A percentile compares a stretch with the other conserved stretches of the same genome.
Evolutionary conservation across 1,139 yeast genomes (phyloP).

Genomic region (Blastobotrys proliferans): DNA sequence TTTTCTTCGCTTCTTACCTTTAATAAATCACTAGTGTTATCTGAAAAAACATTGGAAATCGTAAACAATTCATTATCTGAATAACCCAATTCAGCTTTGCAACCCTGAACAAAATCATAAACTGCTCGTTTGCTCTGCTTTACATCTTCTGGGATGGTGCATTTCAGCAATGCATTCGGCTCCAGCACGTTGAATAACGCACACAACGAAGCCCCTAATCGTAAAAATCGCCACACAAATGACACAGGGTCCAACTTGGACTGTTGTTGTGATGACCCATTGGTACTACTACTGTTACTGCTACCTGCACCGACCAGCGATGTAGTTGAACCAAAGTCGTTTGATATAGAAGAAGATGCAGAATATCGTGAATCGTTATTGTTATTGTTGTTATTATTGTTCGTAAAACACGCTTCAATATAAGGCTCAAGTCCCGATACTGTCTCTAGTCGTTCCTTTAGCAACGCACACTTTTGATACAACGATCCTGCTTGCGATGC

Average conservation of each 20-base stretch:
- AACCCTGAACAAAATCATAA: slow-evolving; percentile 84
- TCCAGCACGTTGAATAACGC: slow-evolving; percentile 65
- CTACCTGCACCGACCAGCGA: slow-evolving; percentile 12
- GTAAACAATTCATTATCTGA: slow-evolving; percentile 84
- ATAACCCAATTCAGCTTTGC: slow-evolving; percentile 69
- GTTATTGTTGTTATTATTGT: slow-evolving; percentile 27
- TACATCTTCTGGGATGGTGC: slow-evolving; percentile 50
- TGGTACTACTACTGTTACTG: slow-evolving; percentile 14
- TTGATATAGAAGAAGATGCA: slow-evolving; percentile 15
- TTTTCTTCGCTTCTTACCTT: slow-evolving; percentile 35
- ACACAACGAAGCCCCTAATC: slow-evolving; percentile 91
- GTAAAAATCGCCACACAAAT: slow-evolving; percentile 80
- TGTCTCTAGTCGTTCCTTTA: slow-evolving; percentile 54
- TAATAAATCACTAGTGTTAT: slow-evolving; percentile 71
- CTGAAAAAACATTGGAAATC: slow-evolving; percentile 83
- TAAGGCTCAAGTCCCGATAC: slow-evolving; percentile 74
- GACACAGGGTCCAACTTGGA: slow-evolving; percentile 77
- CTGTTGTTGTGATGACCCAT: slow-evolving; percentile 24
- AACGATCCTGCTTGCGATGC: slow-evolving; percentile 42
- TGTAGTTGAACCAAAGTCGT: slow-evolving; percentile 12
- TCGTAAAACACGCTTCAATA: slow-evolving; percentile 53
- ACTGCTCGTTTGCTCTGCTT: slow-evolving; percentile 85
- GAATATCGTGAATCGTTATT: slow-evolving; percentile 40
- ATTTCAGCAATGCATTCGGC: slow-evolving; percentile 35
- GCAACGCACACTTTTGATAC: slow-evolving; percentile 61